Percentiles rank a stretch among this genome's conserved stretches.
Evolutionary conservation across 2,329 filamentous ascomycete genomes (phyloP).

Genomic region (Zasmidium citrigriseum): DNA sequence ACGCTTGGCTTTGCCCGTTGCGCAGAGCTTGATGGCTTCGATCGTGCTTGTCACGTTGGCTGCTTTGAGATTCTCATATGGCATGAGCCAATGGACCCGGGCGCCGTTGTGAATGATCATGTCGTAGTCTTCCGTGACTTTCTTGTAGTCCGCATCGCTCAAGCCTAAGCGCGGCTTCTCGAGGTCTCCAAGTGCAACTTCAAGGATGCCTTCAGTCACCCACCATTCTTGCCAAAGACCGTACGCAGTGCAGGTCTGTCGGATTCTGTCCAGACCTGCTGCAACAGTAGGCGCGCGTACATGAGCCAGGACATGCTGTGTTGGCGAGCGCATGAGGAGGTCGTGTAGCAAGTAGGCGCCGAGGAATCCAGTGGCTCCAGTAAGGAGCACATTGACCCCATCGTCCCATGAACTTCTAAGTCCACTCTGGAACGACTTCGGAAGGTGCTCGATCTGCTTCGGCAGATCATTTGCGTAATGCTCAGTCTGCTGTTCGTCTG

Average conservation of each 20-base stretch:
- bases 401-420: constrained; percentile 26
- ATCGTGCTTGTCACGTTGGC: constrained; percentile 83
- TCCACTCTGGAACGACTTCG: constrained; percentile 36
- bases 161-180: constrained; percentile 73
- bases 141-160: constrained; percentile 65
- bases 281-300: constrained; percentile 68
- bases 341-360: constrained; percentile 79
- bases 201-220: constrained; percentile 58
- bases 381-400: constrained; percentile 66
- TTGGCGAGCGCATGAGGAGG: constrained; percentile 60
- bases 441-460: constrained; percentile 54
- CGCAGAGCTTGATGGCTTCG: constrained; percentile 73
- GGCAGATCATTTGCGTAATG: constrained; percentile 57
- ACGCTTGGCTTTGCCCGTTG: constrained; percentile 73
- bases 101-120: constrained; percentile 78
- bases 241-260: constrained; percentile 70
- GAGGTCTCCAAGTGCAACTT: constrained; percentile 72
- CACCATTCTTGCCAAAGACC: constrained; percentile 75
- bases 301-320: constrained; percentile 68
- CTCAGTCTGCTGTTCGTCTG: constrained; percentile 52
- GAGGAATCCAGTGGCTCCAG: constrained; percentile 87
- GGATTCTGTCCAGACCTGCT: constrained; percentile 65
- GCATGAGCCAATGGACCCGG: constrained; percentile 74
- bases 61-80: constrained; percentile 69
- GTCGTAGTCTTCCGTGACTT: constrained; percentile 66